A percentile compares a stretch with the other conserved stretches of the same genome.
phyloP scores from a whole-genome alignment of 129 eudicot genomes.

The Glebionis coronaria region DNA sequence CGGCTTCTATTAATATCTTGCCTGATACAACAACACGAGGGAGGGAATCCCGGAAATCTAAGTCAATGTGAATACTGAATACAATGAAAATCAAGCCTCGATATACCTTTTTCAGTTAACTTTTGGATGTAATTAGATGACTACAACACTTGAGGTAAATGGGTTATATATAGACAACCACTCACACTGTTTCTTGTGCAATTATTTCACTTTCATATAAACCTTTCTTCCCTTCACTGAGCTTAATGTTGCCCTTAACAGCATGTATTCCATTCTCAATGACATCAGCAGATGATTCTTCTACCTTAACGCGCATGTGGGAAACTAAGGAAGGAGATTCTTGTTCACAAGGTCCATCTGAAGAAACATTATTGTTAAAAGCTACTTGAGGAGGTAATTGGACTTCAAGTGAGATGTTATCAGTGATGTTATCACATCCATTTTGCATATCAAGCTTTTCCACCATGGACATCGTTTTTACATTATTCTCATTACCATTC shows the following conservation, averaged over 20 bases:
- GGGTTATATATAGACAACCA: not conserved
- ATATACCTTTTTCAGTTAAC: conserved; percentile 11
- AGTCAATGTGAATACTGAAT: not conserved
- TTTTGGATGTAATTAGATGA: not conserved
- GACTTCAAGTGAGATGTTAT: not conserved
- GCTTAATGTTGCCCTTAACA: not conserved
- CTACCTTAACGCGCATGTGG: not conserved
- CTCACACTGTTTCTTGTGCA: not conserved
- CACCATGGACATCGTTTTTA: not conserved
- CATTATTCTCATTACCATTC: not conserved
- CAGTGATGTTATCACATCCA: not conserved
- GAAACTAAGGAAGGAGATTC: not conserved
- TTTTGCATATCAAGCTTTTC: conserved; percentile 6
- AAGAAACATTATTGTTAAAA: not conserved
- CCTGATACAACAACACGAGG: not conserved
- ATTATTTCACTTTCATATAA: conserved; percentile 4
- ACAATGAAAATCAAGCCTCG: not conserved
- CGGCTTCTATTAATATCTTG: not conserved
- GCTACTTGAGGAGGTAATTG: conserved; percentile 1
- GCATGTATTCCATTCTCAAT: conserved; percentile 1
- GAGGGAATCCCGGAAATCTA: not conserved
- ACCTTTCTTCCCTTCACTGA: conserved; percentile 6
- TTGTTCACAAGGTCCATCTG: not conserved
- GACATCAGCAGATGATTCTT: conserved; percentile 11
- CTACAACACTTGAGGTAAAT: conserved; percentile 10